Evolutionary conservation across 257 asterid species (phyloP), one percentile per base, ranked within the genome.

Genomic region (Schizonepeta tenuifolia): DNA sequence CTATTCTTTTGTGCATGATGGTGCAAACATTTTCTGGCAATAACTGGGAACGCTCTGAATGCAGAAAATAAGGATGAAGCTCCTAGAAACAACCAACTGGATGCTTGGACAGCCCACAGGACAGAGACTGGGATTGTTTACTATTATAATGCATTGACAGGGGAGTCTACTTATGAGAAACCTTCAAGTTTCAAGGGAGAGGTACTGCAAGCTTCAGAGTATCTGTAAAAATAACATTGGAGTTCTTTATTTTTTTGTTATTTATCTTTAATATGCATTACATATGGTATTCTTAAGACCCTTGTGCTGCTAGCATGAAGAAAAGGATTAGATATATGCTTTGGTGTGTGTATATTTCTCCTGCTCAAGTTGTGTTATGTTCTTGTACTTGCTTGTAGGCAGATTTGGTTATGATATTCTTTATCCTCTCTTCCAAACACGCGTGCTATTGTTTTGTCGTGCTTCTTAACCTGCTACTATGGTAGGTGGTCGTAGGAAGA

Each of bases 51-150:
- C 70, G 68, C 59, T 67, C 71, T 75, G 75, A 72, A 65, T 69
- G 80, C 70, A 79, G 87, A 78, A 61, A 53, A 70, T 74, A 84
- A 77, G 64, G 79, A 83, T 73, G 95, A 69, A 65, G 72, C 83
- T 74, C 65, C 87, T 49, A 50, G 56, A 71, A 79, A 74, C 51
- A 90, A 91, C 71, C 86, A 75, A 46, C 59, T 69, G 65, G 90
- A 88, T 71, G 84, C 90, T 78, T 94, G 99, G 98, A 90, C 98
- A 26, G 91, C 96, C 6, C 99, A 94, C 84, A 83, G 92, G 90
- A 78, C 96, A 20, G 97, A 88, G 82, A 75, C 91, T 66, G 99
- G 98, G 82, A 79, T 81, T 64, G 76, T 87, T 21, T 94, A 94
- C 87, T 91, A 94, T 75, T 94, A 94, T 82, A 91, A 91, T 81